A percentile compares a stretch with the other conserved stretches of the same genome.
These are phyloP conservation scores for Candida xyloterini DNA, from an alignment of 805 yeast genomes.

Conservation along the genomic window DNA sequence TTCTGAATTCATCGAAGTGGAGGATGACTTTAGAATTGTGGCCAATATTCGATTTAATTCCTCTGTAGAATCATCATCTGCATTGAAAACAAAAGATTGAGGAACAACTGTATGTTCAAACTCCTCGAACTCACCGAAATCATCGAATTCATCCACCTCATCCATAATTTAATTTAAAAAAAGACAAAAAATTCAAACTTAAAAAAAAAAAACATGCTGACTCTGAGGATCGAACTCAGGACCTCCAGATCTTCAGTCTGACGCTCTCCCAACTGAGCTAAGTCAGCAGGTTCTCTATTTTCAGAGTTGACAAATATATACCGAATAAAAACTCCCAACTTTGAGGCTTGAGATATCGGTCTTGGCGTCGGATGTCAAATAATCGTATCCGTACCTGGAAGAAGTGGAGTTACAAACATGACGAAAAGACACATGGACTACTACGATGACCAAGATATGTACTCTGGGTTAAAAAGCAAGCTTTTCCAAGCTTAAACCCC, in stretches of 20 bases:
- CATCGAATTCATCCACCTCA: slow-evolving; percentile 17
- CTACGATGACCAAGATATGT: background rate
- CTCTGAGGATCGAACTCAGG: slow-evolving; percentile 30
- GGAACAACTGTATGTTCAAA: background rate
- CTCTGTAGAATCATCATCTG: background rate
- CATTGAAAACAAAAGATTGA: background rate
- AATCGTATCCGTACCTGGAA: background rate
- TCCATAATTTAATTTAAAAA: slow-evolving; percentile 1
- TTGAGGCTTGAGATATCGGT: too few species aligned
- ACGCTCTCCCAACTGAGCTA: slow-evolving; percentile 31
- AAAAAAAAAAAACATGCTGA: slow-evolving; percentile 18
- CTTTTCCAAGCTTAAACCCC: background rate
- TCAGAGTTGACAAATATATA: too few species aligned
- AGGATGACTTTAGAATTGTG: background rate
- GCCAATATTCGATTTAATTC: background rate
- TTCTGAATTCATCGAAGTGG: background rate
- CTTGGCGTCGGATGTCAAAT: background rate
- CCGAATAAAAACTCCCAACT: too few species aligned
- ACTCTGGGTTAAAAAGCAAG: background rate
- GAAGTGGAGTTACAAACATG: background rate
- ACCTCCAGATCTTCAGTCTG: slow-evolving; percentile 29
- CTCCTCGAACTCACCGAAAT: slow-evolving; percentile 22
- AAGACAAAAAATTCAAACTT: background rate
- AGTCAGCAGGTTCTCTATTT: slow-evolving; percentile 16
- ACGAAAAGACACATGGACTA: background rate